Evolutionary conservation across 2,329 filamentous ascomycete genomes (phyloP).

Genomic region (Chaetomium olivaceum): DNA sequence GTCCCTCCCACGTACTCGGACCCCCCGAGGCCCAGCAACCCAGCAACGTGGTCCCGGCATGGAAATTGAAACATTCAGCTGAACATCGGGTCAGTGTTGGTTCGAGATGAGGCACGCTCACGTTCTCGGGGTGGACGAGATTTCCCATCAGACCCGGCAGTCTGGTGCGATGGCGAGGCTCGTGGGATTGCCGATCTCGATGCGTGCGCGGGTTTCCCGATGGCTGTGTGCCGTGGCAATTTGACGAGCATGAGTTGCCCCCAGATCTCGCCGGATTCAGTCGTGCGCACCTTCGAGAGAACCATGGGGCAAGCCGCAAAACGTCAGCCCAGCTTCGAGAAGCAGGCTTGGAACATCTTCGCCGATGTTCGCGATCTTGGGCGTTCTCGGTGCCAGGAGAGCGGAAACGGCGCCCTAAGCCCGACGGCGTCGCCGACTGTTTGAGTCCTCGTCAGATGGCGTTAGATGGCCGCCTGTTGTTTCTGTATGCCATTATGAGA

Average conservation of each 20-base stretch:
- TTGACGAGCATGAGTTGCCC: not conserved
- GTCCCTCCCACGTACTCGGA: not conserved
- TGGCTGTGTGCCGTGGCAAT: slow-evolving; percentile 5
- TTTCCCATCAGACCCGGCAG: slow-evolving; percentile 11
- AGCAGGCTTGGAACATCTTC: not conserved
- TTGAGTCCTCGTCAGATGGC: not conserved
- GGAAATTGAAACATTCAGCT: slow-evolving; percentile 4
- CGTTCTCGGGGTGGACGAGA: not conserved
- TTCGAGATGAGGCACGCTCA: not conserved
- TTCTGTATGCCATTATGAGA: not conserved
- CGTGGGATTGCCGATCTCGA: slow-evolving; percentile 15
- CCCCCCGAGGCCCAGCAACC: not conserved
- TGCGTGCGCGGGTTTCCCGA: not conserved
- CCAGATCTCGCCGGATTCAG: not conserved
- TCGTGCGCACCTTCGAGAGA: not conserved
- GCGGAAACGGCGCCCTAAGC: not conserved
- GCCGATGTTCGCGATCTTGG: not conserved
- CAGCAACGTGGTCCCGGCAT: slow-evolving; percentile 4
- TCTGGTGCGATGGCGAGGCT: slow-evolving; percentile 10
- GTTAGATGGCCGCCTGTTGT: not conserved
- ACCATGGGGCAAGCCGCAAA: not conserved
- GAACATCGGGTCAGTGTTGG: not conserved
- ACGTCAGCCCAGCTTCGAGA: not conserved
- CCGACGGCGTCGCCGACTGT: not conserved
- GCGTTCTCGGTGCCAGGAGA: not conserved